Evolutionary conservation across 2,329 filamentous ascomycete genomes (phyloP), one percentile per base, ranked within the genome.

Genomic region (Arthrobotrys conoides): DNA sequence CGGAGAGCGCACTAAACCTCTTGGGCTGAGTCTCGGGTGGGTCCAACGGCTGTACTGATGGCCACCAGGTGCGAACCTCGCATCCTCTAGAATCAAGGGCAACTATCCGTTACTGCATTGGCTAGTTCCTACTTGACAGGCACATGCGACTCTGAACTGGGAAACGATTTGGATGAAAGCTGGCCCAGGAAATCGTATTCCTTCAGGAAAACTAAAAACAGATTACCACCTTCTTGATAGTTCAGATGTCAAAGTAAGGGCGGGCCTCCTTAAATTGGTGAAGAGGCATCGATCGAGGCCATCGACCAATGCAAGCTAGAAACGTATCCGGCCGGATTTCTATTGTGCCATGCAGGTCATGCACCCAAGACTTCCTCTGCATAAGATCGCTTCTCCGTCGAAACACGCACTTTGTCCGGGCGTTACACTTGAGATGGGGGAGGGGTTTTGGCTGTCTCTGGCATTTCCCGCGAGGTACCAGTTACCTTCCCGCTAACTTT

Each of bases 271-370:
- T 75, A 75, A 79, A 79, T 66, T 63, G 55, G 67, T 57, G 61
- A 66, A 70, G 66, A 63, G 24, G 64, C 76, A 79, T 75, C 69
- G 70, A 78, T 78, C 69, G 59, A 48, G 57, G 44, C 46, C 64
- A 72, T 66, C 63, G 38, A 64, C 75, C 75, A 78, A 78, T 78
- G 75, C 75, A 78, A 78, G 36, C 24, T 49, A 78, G 68, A 78
- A 72, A 78, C 75, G 75, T 78, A 78, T 68, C 69, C 75, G 75
- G 49, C 68, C 68, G 49, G 63, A 36, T 44, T 78, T 38, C 68
- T 78, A 68, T 63, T n/a, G 49, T 68, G 49, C 63, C 63, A 51
- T 73, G 73, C 73, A 68, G 63, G 41, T 68, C 63, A 72, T 72
- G 75, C 63, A 71, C 63, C 33, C 66, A 64, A 57, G 51, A 75